Conservation (phyloP, 805 yeast species). For the Priceomyces medius region DNA sequence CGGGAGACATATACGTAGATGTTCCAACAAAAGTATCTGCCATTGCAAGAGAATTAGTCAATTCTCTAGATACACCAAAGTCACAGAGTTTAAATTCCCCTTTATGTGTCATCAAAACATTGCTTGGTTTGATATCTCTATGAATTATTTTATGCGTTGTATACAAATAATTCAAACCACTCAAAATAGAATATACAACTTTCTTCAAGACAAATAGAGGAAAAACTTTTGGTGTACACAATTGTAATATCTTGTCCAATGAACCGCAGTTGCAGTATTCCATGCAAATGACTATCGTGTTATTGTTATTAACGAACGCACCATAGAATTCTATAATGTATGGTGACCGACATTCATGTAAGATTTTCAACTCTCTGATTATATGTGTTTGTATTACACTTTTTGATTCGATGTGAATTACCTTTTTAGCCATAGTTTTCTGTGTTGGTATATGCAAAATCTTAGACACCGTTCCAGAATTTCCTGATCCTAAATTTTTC, state of each 20-base stretch:
- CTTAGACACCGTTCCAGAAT: constrained; percentile 88
- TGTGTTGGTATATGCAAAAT: constrained; percentile 88
- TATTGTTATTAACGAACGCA: constrained; percentile 63
- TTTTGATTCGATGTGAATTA: constrained; percentile 81
- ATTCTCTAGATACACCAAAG: constrained; percentile 92
- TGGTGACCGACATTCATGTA: constrained; percentile 85
- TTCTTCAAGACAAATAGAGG: constrained; percentile 70
- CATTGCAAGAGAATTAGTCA: constrained; percentile 76
- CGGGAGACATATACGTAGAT: constrained; percentile 95
- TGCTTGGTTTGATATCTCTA: constrained; percentile 94
- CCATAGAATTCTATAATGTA: constrained; percentile 90
- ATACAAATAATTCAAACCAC: constrained; percentile 81
- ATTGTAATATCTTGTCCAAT: constrained; percentile 71
- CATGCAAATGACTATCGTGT: constrained; percentile 87
- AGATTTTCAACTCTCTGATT: constrained; percentile 80
- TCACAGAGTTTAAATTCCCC: constrained; percentile 93
- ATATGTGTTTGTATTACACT: constrained; percentile 78
- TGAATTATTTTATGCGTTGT: constrained; percentile 86
- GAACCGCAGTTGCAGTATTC: constrained; percentile 96
- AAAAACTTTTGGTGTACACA: constrained; percentile 35
- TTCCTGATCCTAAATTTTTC: constrained; percentile 85
- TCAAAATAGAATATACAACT: constrained; percentile 71
- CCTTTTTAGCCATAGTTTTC: constrained; percentile 85
- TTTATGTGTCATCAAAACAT: constrained; percentile 79
- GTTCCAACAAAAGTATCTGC: constrained; percentile 99